A percentile compares a stretch with the other conserved stretches of the same genome.
These are phyloP conservation scores for Sphagnum fallax DNA, from an alignment of 228 moss, liverwort and hornwort genomes.

Conservation along the genomic window DNA sequence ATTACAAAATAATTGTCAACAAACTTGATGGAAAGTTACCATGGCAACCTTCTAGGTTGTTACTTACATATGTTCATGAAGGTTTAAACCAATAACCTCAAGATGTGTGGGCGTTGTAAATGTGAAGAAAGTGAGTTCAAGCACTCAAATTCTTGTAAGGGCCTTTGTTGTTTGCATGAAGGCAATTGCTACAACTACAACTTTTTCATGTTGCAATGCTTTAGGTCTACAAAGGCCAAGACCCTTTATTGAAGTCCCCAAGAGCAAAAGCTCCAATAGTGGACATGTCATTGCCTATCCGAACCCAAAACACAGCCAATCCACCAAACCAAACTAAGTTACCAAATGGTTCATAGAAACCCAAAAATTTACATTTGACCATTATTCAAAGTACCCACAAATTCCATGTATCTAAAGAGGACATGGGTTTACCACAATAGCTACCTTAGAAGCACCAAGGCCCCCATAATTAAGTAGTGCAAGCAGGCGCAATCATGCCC, in stretches of 20 bases:
- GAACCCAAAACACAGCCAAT: neutral
- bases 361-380: neutral
- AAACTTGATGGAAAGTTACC: no score
- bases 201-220: constrained; percentile 24
- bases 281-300: constrained; percentile 53
- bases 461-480: constrained; percentile 79
- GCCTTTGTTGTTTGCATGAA: constrained; percentile 37
- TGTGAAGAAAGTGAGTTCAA: constrained; percentile 81
- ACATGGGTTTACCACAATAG: constrained; percentile 39
- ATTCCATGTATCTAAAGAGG: neutral
- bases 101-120: constrained; percentile 33
- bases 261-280: constrained; percentile 61
- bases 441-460: constrained; percentile 44
- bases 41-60: no score
- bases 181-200: constrained; percentile 40
- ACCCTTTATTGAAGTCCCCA: constrained; percentile 75
- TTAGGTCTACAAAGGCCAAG: constrained; percentile 52
- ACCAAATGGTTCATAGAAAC: neutral
- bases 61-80: no score
- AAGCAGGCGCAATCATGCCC: constrained; percentile 62
- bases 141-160: constrained; percentile 58
- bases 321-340: neutral
- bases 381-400: neutral
- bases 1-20: no score
- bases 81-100: constrained; percentile 31